These are phyloP conservation scores for Cyberlindnera subsufficiens DNA, from an alignment of 805 yeast species.

Conservation along the genomic window DNA sequence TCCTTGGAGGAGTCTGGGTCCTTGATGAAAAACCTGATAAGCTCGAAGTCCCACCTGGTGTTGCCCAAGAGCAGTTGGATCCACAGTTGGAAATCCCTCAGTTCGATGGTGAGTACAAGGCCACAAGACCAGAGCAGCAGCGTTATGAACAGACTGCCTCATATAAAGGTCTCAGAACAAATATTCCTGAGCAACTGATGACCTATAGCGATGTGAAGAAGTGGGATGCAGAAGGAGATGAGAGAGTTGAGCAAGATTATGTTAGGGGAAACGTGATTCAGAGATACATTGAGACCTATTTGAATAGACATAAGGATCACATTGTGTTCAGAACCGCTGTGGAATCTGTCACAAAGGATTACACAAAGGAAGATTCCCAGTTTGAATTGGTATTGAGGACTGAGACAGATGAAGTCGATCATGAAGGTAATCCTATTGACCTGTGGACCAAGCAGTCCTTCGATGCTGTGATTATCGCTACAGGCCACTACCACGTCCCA, in stretches of 20 bases:
- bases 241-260: conserved; percentile 39
- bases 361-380: conserved; percentile 8
- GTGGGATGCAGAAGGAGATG: conserved; percentile 26
- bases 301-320: conserved; percentile 23
- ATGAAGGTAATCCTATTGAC: conserved; percentile 23
- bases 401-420: conserved; percentile 16
- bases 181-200: conserved; percentile 39
- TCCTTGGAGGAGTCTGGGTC: conserved; percentile 40
- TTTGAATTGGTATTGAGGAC: conserved; percentile 29
- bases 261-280: conserved; percentile 44
- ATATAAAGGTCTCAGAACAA: conserved; percentile 29
- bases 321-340: conserved; percentile 31
- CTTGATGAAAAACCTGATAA: conserved; percentile 18
- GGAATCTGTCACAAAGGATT: conserved; percentile 29
- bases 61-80: conserved; percentile 21
- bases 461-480: conserved; percentile 42
- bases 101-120: neutral
- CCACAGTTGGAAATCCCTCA: conserved; percentile 19
- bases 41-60: conserved; percentile 24
- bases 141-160: conserved; percentile 28
- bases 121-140: conserved; percentile 12
- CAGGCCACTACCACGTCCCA: conserved; percentile 56
- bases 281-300: conserved; percentile 46
- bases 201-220: conserved; percentile 34
- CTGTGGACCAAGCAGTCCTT: conserved; percentile 32